These are phyloP conservation scores for Pleurostoma richardsiae DNA, from an alignment of 2,329 filamentous ascomycete genomes.

Conservation along the genomic window DNA sequence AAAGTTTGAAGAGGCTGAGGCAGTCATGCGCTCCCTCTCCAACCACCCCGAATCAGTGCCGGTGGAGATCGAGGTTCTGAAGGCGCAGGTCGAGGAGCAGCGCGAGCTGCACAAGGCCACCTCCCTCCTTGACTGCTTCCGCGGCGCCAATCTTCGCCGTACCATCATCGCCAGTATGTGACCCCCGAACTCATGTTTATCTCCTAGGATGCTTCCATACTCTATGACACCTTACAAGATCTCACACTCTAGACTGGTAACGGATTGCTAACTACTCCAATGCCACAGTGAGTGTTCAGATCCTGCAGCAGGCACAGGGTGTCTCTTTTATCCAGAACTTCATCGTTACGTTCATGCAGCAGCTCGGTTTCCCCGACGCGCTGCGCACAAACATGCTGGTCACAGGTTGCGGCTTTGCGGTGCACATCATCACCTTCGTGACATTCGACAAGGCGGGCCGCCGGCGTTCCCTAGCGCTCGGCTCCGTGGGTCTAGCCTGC, in stretches of 20 bases:
- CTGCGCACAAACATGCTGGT: not conserved
- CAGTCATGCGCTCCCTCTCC: not conserved
- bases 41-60: not conserved
- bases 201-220: no score
- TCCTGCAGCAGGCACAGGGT: constrained; percentile 4
- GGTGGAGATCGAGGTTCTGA: not conserved
- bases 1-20: constrained; percentile 3
- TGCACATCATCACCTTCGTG: not conserved
- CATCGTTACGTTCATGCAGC: constrained; percentile 1
- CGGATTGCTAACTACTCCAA: no score
- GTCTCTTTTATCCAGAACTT: constrained; percentile 1
- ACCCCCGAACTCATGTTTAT: no score
- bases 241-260: no score
- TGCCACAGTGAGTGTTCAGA: not conserved
- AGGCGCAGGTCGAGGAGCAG: not conserved
- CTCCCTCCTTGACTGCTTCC: constrained; percentile 1
- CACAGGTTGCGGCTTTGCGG: not conserved
- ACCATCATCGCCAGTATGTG: not conserved
- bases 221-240: no score
- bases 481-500: not conserved
- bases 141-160: constrained; percentile 3
- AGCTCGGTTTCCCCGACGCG: constrained; percentile 1
- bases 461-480: not conserved
- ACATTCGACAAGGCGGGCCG: not conserved
- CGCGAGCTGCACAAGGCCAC: not conserved